These are phyloP conservation scores for Solanum microdontum DNA, from an alignment of 257 asterid genomes.

Conservation along the genomic window DNA sequence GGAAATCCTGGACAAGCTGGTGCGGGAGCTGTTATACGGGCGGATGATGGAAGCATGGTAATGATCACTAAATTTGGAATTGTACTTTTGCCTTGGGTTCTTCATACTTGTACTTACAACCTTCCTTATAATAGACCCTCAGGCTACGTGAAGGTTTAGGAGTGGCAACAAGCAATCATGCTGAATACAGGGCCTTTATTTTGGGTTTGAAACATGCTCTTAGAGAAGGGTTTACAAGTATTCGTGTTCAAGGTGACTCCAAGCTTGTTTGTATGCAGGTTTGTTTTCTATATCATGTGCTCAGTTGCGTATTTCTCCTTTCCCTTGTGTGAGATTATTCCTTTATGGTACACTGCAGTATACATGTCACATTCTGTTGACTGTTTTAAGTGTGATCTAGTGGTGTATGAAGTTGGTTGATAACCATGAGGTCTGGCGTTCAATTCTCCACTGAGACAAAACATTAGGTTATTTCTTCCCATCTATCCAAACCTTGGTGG, in stretches of 20 bases:
- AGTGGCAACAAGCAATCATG: conserved; percentile 74
- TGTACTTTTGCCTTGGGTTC: neutral
- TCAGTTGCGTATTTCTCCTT: neutral
- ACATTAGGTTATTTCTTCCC: neutral
- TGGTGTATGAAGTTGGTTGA: neutral
- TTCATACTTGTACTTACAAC: neutral
- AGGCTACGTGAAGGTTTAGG: conserved; percentile 96
- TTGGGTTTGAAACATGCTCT: conserved; percentile 82
- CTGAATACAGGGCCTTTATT: conserved; percentile 91
- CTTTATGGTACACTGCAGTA: neutral
- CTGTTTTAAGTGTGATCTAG: neutral
- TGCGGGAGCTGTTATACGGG: conserved; percentile 83
- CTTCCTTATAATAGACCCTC: conserved; percentile 47
- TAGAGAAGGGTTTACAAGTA: conserved; percentile 67
- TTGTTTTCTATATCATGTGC: neutral
- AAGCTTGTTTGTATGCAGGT: conserved; percentile 99
- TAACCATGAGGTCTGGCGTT: neutral
- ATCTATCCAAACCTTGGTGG: neutral
- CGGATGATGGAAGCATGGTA: conserved; percentile 87
- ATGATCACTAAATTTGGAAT: conserved; percentile 2
- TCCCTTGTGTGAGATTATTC: neutral
- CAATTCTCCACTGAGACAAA: neutral
- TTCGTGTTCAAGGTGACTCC: conserved; percentile 95
- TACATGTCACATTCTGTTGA: neutral
- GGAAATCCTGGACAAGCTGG: conserved; percentile 99